Evolutionary conservation across 495 filamentous ascomycete genomes (phyloP), one percentile per base, ranked within the genome.

Genomic region (Trichocladium antarcticum): DNA sequence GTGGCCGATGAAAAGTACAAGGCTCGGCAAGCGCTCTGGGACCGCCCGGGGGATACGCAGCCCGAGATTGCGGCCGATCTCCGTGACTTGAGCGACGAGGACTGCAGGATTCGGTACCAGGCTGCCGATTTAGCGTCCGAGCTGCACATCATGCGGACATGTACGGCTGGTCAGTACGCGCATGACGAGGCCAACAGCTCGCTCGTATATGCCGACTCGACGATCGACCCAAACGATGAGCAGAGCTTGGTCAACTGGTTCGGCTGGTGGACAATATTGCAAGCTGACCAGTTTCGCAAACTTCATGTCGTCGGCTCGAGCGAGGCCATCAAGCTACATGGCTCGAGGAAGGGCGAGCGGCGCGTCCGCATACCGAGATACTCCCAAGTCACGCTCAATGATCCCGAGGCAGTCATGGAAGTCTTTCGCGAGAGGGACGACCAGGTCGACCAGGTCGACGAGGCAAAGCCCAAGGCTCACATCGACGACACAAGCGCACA

Each of bases 181-280:
- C 51, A 57, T 3, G 46, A 55, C 15, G 66, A 72, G 31, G 60
- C 65, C 6, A 55, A 60, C n/a, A 62, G 67, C 22, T 61, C 67
- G 14, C 54, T 77, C 10, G 47, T 69, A 6, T 73, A 67, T 55
- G 69, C 69, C 3, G 61, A 64, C 38, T 37, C 54, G 3, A 56
- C 54, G 14, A 73, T 78, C 40, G 71, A 76, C 42, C 64, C 66
- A 5, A 74, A 72, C 43, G 72, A 78, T 48, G 75, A 78, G 48
- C 66, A 74, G 51, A 72, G 66, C 35, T 51, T 77, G 3, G 65
- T 77, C 1, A 72, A 74, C 39, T 75, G 69, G 69, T 77, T 74
- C 46, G 74, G 73, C 15, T 72, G 64, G 61, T 78, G 75, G 75
- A 60, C 73, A n/a, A 61, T 54, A 15, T 4, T 60, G 47, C 67